A percentile compares a stretch with the other conserved stretches of the same genome.
Conservation (phyloP, 2,329 filamentous ascomycete genomes). For the Microascus cirrosus region DNA sequence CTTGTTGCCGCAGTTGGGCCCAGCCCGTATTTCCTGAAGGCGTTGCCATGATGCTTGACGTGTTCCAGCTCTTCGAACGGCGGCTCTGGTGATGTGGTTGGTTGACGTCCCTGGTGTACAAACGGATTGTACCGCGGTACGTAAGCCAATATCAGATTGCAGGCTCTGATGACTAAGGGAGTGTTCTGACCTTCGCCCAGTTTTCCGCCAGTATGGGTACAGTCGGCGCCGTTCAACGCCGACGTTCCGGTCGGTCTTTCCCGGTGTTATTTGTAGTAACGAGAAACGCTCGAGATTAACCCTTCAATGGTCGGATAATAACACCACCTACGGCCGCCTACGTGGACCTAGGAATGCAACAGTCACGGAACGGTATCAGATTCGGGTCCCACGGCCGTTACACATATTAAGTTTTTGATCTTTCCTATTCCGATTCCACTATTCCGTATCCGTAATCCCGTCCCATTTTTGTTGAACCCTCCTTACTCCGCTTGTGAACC, state of each 20-base stretch:
- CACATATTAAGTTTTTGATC: neutral
- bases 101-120: neutral
- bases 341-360: no score
- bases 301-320: neutral
- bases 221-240: neutral
- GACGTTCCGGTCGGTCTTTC: neutral
- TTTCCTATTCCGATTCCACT: neutral
- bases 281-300: neutral
- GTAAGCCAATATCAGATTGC: neutral
- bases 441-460: neutral
- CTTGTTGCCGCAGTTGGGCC: slow-evolving; percentile 90
- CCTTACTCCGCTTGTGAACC: slow-evolving; percentile 1
- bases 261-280: neutral
- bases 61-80: neutral
- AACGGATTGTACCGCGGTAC: neutral
- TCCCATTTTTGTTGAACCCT: slow-evolving; percentile 1
- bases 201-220: neutral
- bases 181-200: neutral
- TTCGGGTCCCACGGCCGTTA: neutral
- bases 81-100: slow-evolving; percentile 1
- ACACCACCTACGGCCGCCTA: neutral
- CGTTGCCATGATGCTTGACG: slow-evolving; percentile 32
- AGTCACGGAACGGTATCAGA: neutral
- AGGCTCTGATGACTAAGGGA: neutral
- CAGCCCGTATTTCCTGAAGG: slow-evolving; percentile 57